Evolutionary conservation across 2,329 filamentous ascomycete genomes (phyloP).

Genomic region (Sclerotinia trifoliorum): DNA sequence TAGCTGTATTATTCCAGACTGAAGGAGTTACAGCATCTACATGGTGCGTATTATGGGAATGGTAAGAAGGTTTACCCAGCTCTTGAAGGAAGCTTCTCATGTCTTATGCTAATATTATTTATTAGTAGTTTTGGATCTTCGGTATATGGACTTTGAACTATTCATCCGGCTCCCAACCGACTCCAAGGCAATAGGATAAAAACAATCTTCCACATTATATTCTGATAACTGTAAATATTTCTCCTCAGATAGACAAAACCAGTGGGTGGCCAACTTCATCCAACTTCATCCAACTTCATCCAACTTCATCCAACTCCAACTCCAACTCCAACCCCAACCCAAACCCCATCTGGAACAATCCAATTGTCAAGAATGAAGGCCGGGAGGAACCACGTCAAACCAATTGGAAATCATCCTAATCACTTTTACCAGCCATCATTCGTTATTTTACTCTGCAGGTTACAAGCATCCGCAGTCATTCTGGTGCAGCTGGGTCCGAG

Average conservation of each 20-base stretch:
- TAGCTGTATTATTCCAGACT: neutral
- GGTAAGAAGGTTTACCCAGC: neutral
- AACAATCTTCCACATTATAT: no score
- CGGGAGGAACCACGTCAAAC: neutral
- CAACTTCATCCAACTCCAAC: no score
- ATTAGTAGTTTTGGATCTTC: neutral
- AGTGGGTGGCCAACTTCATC: neutral
- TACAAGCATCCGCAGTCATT: constrained; percentile 5
- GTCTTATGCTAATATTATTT: neutral
- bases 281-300: no score
- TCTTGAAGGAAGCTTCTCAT: neutral
- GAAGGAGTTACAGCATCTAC: neutral
- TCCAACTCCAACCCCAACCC: no score
- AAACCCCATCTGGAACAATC: neutral
- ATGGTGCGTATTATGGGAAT: no score
- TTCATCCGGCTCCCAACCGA: neutral
- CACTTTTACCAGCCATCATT: neutral
- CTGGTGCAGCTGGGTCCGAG: constrained; percentile 11
- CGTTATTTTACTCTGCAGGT: neutral
- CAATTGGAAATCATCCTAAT: neutral
- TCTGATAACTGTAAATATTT: no score
- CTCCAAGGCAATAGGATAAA: neutral
- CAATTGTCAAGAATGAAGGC: neutral
- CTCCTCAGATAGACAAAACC: neutral
- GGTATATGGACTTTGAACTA: neutral